Evolutionary conservation across 495 filamentous ascomycete species (phyloP).

Genomic region (Daldinia loculata): DNA sequence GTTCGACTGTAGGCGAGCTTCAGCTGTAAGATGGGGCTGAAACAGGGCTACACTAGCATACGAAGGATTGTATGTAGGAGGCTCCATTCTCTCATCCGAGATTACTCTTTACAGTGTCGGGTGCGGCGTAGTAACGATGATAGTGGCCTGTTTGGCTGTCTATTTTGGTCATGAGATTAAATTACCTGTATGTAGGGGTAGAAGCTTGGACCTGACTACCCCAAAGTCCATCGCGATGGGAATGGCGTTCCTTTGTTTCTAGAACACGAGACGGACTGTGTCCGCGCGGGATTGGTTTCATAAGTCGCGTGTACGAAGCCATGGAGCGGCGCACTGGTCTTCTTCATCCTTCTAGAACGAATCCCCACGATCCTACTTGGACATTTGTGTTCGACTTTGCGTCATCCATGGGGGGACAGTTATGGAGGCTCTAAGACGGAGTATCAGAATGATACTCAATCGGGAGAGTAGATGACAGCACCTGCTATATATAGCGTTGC

Average conservation of each 20-base stretch:
- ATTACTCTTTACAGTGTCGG: background rate
- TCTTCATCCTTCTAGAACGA: conserved; percentile 3
- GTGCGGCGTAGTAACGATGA: conserved; percentile 1
- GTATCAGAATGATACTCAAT: conserved; percentile 13
- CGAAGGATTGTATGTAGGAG: background rate
- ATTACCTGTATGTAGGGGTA: background rate
- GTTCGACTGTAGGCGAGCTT: background rate
- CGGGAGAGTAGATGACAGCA: conserved; percentile 1
- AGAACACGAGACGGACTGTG: background rate
- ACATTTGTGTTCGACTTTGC: background rate
- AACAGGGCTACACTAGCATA: background rate
- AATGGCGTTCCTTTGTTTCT: background rate
- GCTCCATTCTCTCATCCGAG: background rate
- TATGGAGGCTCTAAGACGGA: background rate
- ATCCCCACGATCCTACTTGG: conserved; percentile 2
- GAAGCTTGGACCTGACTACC: conserved; percentile 2
- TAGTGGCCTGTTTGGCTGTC: background rate
- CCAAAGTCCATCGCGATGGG: background rate
- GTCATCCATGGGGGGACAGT: background rate
- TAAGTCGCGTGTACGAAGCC: background rate
- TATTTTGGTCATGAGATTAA: background rate
- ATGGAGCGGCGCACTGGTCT: background rate
- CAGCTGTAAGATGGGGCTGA: background rate
- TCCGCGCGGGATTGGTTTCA: conserved; percentile 6
- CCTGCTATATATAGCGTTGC: conserved; percentile 16